A percentile compares a stretch with the other conserved stretches of the same genome.
phyloP scores from a whole-genome alignment of 1,284 basidiomycete genomes.

The Sporisorium exsertum region DNA sequence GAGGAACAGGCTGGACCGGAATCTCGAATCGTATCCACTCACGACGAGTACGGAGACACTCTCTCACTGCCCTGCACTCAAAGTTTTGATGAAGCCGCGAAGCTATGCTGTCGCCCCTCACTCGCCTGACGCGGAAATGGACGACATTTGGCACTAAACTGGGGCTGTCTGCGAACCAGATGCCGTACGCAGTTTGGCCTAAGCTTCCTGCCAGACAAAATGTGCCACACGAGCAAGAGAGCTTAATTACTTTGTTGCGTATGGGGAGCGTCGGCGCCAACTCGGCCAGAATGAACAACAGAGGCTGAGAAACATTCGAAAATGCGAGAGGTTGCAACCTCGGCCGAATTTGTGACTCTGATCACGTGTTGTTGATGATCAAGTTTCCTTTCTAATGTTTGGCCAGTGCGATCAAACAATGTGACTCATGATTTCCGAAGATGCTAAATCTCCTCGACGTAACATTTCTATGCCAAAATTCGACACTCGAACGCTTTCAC shows the following conservation, averaged over 20 bases:
- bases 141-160: neutral
- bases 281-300: too few species aligned
- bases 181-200: slow-evolving; percentile 1
- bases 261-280: neutral
- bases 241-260: neutral
- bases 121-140: neutral
- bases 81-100: neutral
- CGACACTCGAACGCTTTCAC: too few species aligned
- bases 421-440: too few species aligned
- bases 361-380: too few species aligned
- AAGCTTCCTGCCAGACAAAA: neutral
- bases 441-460: neutral
- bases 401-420: too few species aligned
- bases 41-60: slow-evolving; percentile 1
- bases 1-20: slow-evolving; percentile 19
- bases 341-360: too few species aligned
- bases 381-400: too few species aligned
- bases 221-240: neutral
- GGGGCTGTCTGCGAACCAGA: neutral
- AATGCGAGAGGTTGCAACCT: neutral
- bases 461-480: neutral
- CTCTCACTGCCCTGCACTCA: neutral
- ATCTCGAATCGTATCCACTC: slow-evolving; percentile 24
- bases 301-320: neutral
- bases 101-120: too few species aligned